Conservation (phyloP, 371 early-diverging fungal genomes). For the Mucor piriformis region DNA sequence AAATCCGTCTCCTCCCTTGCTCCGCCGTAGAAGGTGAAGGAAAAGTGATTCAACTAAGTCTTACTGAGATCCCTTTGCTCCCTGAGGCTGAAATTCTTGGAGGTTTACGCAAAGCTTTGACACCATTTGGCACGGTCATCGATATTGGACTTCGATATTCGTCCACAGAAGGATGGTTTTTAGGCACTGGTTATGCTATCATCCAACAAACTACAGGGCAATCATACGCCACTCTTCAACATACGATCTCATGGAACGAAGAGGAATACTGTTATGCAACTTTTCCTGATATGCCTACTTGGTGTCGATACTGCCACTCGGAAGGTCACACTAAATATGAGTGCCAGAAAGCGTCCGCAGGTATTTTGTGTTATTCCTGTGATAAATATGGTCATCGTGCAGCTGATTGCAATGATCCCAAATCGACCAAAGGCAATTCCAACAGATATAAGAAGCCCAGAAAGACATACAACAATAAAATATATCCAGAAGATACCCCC, state of each 20-base stretch:
- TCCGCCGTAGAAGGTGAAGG: background rate
- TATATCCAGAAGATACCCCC: background rate
- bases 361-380: conserved; percentile 1
- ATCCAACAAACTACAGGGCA: background rate
- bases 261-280: background rate
- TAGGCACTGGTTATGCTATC: background rate
- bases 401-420: background rate
- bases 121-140: background rate
- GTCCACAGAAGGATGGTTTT: background rate
- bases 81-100: background rate
- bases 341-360: background rate
- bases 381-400: background rate
- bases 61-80: background rate
- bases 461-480: background rate
- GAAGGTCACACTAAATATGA: conserved; percentile 4
- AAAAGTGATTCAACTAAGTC: background rate
- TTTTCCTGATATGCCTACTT: background rate
- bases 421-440: background rate
- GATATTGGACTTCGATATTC: background rate
- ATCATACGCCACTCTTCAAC: background rate
- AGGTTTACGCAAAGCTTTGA: background rate
- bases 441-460: background rate
- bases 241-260: background rate
- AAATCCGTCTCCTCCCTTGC: background rate
- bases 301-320: conserved; percentile 6